These are phyloP conservation scores for Arthrobotrys sinensis DNA, from an alignment of 2,329 filamentous ascomycete genomes.

Conservation along the genomic window DNA sequence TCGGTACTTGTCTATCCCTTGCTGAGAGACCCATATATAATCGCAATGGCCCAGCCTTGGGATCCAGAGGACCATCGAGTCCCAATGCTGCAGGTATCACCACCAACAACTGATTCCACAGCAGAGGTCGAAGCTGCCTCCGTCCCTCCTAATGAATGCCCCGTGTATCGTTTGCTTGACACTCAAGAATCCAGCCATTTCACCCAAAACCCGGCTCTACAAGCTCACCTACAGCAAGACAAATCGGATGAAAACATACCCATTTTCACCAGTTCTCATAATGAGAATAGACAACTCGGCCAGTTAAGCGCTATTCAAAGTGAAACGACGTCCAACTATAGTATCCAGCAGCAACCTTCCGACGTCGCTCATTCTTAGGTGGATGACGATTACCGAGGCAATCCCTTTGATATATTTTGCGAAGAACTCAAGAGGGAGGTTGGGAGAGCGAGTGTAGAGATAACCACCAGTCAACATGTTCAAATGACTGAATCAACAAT, in stretches of 20 bases:
- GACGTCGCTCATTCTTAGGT: slow-evolving; percentile 17
- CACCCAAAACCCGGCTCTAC: background rate
- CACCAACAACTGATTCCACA: background rate
- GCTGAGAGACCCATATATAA: background rate
- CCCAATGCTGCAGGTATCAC: slow-evolving; percentile 16
- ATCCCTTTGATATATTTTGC: slow-evolving; percentile 14
- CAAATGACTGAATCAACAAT: background rate
- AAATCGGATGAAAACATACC: slow-evolving; percentile 11
- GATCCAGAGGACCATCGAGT: background rate
- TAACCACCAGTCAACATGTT: background rate
- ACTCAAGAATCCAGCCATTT: background rate
- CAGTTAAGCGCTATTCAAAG: background rate
- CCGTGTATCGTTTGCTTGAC: background rate
- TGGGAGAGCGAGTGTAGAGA: background rate
- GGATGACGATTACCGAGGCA: slow-evolving; percentile 13
- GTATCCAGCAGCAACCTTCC: background rate
- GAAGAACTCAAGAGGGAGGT: slow-evolving; percentile 16
- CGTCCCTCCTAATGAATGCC: background rate
- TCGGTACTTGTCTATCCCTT: background rate
- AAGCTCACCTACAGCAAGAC: background rate
- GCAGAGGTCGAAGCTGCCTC: slow-evolving; percentile 13
- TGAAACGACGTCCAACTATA: background rate
- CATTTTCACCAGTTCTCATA: background rate
- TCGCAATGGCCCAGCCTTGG: background rate
- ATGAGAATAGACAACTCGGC: background rate